A percentile compares a stretch with the other conserved stretches of the same genome.
Evolutionary conservation across 495 filamentous ascomycete genomes (phyloP).

Genomic region (Penicillium maclennaniae): DNA sequence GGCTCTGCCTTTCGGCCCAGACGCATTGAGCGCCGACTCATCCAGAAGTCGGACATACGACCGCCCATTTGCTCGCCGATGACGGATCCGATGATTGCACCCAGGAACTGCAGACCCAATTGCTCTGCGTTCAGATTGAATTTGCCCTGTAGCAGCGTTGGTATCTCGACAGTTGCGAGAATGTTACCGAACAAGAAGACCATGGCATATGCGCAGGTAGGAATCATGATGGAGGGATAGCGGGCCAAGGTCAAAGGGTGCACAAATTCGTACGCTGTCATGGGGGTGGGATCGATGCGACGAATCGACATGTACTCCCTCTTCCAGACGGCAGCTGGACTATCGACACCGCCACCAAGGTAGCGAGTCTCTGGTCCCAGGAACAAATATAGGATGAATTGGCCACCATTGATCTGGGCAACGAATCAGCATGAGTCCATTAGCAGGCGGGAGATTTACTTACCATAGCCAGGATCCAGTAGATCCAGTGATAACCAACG

Average conservation of each 20-base stretch:
- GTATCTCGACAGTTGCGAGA: conserved; percentile 50
- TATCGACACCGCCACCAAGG: conserved; percentile 25
- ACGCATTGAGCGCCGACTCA: conserved; percentile 29
- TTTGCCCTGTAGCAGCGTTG: conserved; percentile 46
- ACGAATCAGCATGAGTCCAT: neutral
- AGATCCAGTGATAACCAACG: conserved; percentile 42
- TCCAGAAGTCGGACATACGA: conserved; percentile 45
- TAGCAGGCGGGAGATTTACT: neutral
- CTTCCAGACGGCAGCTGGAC: conserved; percentile 25
- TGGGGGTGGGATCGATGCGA: conserved; percentile 47
- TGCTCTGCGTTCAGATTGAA: conserved; percentile 51
- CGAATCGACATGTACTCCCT: conserved; percentile 41
- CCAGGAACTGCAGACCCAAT: conserved; percentile 50
- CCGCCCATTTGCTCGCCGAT: conserved; percentile 55
- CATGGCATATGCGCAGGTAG: conserved; percentile 49
- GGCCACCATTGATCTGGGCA: conserved; percentile 46
- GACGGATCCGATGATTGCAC: conserved; percentile 50
- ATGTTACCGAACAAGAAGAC: conserved; percentile 48
- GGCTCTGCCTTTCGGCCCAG: conserved; percentile 32
- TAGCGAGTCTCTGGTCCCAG: conserved; percentile 56
- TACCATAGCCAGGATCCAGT: conserved; percentile 44
- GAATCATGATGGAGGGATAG: conserved; percentile 43
- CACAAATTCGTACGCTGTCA: conserved; percentile 45
- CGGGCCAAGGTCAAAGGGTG: conserved; percentile 40
- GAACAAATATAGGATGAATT: conserved; percentile 52